Conservation (phyloP, 2,329 filamentous ascomycete genomes). For the Domatiomyces catenatus region DNA sequence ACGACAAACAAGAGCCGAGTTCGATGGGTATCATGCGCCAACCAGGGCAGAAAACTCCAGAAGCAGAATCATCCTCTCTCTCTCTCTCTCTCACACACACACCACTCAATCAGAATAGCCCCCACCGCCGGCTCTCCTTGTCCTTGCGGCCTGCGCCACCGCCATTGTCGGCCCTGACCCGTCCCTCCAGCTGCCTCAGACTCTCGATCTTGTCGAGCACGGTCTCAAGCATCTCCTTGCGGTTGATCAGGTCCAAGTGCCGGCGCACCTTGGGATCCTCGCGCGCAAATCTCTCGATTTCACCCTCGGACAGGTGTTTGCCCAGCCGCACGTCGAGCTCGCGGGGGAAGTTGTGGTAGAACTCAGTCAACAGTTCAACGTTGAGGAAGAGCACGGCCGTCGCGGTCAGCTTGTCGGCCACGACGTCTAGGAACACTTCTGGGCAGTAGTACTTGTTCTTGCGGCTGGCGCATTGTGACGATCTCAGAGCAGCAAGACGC, state of each 20-base stretch:
- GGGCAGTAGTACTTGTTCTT: slow-evolving; percentile 95
- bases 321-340: slow-evolving; percentile 80
- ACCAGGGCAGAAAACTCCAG: background rate
- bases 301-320: slow-evolving; percentile 57
- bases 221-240: slow-evolving; percentile 84
- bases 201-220: slow-evolving; percentile 94
- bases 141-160: slow-evolving; percentile 22
- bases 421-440: slow-evolving; percentile 93
- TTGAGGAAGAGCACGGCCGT: slow-evolving; percentile 96
- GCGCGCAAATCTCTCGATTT: slow-evolving; percentile 78
- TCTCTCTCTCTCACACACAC: too few species aligned
- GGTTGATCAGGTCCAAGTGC: slow-evolving; percentile 79
- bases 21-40: background rate
- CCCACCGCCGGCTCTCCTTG: slow-evolving; percentile 28
- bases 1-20: background rate
- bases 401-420: slow-evolving; percentile 82
- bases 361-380: slow-evolving; percentile 89
- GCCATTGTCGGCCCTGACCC: slow-evolving; percentile 42
- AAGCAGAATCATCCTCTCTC: background rate
- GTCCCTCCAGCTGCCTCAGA: slow-evolving; percentile 64
- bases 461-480: slow-evolving; percentile 67
- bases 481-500: slow-evolving; percentile 74
- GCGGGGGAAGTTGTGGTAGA: slow-evolving; percentile 93
- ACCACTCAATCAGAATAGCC: slow-evolving; percentile 25
- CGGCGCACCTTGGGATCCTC: slow-evolving; percentile 82